Evolutionary conservation across 1,284 basidiomycete species (phyloP).

Genomic region (Boletus sp.): DNA sequence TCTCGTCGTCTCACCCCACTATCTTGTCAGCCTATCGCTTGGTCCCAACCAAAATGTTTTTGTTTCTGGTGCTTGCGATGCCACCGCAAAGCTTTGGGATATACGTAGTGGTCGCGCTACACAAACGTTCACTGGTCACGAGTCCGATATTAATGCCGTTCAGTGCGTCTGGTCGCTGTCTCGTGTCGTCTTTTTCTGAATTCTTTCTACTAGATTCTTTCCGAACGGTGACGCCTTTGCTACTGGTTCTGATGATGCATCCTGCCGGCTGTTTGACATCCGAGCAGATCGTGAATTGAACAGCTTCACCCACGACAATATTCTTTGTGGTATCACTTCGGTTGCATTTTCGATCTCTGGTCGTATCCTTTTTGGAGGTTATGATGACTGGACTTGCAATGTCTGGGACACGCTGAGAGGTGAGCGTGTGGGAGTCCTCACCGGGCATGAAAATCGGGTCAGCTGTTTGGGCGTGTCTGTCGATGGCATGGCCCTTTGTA

Average conservation of each 20-base stretch:
- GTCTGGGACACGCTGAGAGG: slow-evolving; percentile 99
- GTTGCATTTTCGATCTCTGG: slow-evolving; percentile 98
- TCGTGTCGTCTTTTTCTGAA: slow-evolving; percentile 13
- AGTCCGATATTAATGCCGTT: slow-evolving; percentile 98
- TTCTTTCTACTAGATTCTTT: slow-evolving; percentile 74
- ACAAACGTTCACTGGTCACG: slow-evolving; percentile 98
- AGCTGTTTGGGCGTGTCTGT: slow-evolving; percentile 93
- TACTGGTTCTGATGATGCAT: slow-evolving; percentile 98
- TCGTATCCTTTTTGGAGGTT: slow-evolving; percentile 95
- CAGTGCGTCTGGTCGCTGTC: slow-evolving; percentile 57
- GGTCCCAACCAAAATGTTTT: slow-evolving; percentile 94
- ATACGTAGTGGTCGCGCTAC: slow-evolving; percentile 95
- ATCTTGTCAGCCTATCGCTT: slow-evolving; percentile 74
- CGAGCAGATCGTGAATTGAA: slow-evolving; percentile 96
- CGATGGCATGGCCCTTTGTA: slow-evolving; percentile 97
- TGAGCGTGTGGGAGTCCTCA: slow-evolving; percentile 93
- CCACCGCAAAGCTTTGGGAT: slow-evolving; percentile 98
- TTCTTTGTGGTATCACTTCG: slow-evolving; percentile 96
- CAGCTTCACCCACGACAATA: slow-evolving; percentile 96
- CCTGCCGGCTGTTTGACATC: slow-evolving; percentile 96
- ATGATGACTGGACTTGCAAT: slow-evolving; percentile 99
- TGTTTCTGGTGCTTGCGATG: slow-evolving; percentile 97
- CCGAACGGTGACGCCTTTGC: slow-evolving; percentile 98
- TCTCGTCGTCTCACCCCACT: slow-evolving; percentile 15
- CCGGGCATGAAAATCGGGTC: slow-evolving; percentile 97